Evolutionary conservation across 192 early-diverging fungal species (phyloP), one percentile per base, ranked within the genome.

Genomic region (Coemansia sp.): DNA sequence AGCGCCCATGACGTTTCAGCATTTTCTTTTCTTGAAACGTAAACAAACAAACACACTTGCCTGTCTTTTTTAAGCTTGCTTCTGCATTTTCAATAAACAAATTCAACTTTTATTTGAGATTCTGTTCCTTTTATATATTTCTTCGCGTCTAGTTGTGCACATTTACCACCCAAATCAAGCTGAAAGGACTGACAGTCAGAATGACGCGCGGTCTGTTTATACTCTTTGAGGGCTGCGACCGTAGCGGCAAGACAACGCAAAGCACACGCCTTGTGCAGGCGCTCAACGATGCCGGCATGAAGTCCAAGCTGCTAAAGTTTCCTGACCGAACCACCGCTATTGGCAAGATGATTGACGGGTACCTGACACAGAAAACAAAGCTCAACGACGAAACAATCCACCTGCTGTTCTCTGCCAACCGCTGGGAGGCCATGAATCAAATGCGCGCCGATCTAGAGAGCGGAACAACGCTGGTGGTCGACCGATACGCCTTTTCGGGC

Each of bases 401-500:
- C 70, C 69, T 98, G 15, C 79, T 99, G 35, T 99, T 99, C 74
- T 95, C 95, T 14, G 94, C 93, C 4, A 99, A 99, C 82, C 85
- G 97, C 40, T 97, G 93, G 91, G 95, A 96, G 72, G 87, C 88
- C 17, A 89, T 90, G 89, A 70, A 83, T 22, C 55, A 74, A 9
- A 85, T 97, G 75, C 82, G 73, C 41, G 59, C 66, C 9, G 79
- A 84, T 36, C 83, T 97, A 34, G 65, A 83, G 22, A 57, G 49
- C 33, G 97, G 95, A 10, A 89, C 70, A 0, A 90, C 91, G 5
- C 69, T 96, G 11, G 79, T 99, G 3, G 90, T 95, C 2, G 97
- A 98, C 76, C 85, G 97, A 45, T 99, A 99, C 75, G 92, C 94
- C 0, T 98, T 93, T 67, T 97, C 95, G 1, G 97, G 97, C 10